Percentiles rank a stretch among this genome's conserved stretches.
Evolutionary conservation across 164 flowering plant species (phyloP).

Genomic region (Dillenia turbinata): DNA sequence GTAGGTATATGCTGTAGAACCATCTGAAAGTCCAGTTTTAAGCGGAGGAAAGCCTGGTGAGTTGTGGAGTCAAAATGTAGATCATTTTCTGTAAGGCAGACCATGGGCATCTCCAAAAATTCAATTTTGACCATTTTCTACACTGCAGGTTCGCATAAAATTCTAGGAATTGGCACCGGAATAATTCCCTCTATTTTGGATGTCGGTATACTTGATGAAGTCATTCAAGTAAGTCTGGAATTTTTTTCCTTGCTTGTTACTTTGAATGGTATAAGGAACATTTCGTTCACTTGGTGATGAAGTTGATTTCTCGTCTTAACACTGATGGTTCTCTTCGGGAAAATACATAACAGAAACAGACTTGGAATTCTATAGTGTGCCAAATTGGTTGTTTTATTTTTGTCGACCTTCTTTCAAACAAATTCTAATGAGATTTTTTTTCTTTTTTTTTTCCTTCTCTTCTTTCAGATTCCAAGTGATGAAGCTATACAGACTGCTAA

Average conservation of each 20-base stretch:
- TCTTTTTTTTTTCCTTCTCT: not conserved
- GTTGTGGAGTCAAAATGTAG: conserved; percentile 1
- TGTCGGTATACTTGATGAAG: conserved; percentile 45
- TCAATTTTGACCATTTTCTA: not conserved
- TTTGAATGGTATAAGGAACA: too few relatives aligned
- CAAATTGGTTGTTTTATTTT: too few relatives aligned
- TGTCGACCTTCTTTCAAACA: too few relatives aligned
- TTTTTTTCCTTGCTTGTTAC: not conserved
- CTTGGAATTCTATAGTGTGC: too few relatives aligned
- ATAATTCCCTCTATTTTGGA: conserved; percentile 33
- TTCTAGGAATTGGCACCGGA: conserved; percentile 45
- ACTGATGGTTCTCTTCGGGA: too few relatives aligned
- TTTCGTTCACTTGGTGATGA: too few relatives aligned
- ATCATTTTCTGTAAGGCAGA: too few relatives aligned
- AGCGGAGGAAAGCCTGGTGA: conserved; percentile 54
- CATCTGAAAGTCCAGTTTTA: conserved; percentile 47
- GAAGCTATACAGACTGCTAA: conserved; percentile 60
- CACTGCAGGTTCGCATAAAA: conserved; percentile 29
- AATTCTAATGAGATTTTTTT: too few relatives aligned
- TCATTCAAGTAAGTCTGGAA: conserved; percentile 43
- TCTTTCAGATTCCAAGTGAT: conserved; percentile 50
- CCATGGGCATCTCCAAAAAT: too few relatives aligned
- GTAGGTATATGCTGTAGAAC: conserved; percentile 54
- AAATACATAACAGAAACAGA: too few relatives aligned
- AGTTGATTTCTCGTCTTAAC: too few relatives aligned